Percentiles rank a stretch among this genome's conserved stretches.
phyloP scores from a whole-genome alignment of 2,329 filamentous ascomycete species.

The Trichoderma arundinaceum region DNA sequence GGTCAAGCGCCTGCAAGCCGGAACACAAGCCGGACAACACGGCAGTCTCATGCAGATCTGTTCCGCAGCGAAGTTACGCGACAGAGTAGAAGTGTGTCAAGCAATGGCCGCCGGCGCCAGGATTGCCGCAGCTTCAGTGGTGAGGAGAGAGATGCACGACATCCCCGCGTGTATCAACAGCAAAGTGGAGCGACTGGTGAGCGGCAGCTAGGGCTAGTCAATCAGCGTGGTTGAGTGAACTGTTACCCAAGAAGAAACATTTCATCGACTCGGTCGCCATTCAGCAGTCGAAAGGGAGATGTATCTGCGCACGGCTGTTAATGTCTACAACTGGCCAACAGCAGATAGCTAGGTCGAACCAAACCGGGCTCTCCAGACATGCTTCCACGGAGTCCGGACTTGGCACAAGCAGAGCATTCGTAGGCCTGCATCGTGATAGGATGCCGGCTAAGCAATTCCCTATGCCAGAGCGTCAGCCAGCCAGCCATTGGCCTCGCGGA shows the following conservation, averaged over 20 bases:
- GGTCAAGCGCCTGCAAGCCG: conserved; percentile 13
- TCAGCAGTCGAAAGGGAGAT: no score
- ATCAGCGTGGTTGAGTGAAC: background rate
- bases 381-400: no score
- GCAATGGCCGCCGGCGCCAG: background rate
- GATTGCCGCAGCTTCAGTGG: background rate
- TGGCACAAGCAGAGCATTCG: no score
- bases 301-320: no score
- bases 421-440: no score
- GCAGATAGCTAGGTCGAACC: no score
- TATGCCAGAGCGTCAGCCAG: no score
- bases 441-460: no score
- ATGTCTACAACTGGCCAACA: no score
- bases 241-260: background rate
- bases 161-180: background rate
- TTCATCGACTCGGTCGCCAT: background rate
- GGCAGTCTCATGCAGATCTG: conserved; percentile 17
- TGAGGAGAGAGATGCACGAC: conserved; percentile 12
- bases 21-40: conserved; percentile 12
- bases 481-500: no score
- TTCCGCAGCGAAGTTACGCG: background rate
- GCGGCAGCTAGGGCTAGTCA: background rate
- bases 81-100: background rate
- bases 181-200: conserved; percentile 1
- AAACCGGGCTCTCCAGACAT: no score